Evolutionary conservation across 306 rosid species (phyloP), one percentile per base, ranked within the genome.

Genomic region (Quercus parvula): DNA sequence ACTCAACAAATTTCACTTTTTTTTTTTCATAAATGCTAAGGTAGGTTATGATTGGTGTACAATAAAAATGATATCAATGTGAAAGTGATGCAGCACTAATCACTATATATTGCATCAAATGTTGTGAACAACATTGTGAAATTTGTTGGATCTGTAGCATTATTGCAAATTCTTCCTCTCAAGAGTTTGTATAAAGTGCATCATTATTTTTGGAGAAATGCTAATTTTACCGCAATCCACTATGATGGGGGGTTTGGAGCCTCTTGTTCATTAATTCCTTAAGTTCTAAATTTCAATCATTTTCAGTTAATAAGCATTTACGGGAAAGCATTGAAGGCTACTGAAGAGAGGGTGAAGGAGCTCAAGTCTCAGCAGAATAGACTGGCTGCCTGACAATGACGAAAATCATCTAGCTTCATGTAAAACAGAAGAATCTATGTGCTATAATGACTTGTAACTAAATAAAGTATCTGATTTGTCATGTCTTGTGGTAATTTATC

Each of bases 261-360:
- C 71, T 7, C 49, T 30, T 66, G 46, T 17, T 30, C 18, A 18
- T 30, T 8, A 30, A 66, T 3, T 31, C 18, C 25, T 66, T 1
- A 31, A 18, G 46, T 31, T 66, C 15, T 71, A 49, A 77, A 54
- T 44, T 64, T 19, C 59, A 63, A 75, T 69, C 17, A 30, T 38
- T 83, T 71, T 62, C 94, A 95, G 98, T 73, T 93, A 52, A 93
- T 91, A 81, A 87, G 83, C 85, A 90, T 62, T 4, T 95, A 86
- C 61, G 99, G 98, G 33, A 88, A 93, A 58, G 98, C 99, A 59
- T 58, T 95, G 61, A 90, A 85, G 87, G 87, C 62, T 0, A 95
- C 98, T 0, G 99, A 95, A 82, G 77, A 89, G 73, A 85, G 84
- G 86, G 98, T 95, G 83, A 79, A 89, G 75, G 97, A 93, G 75